phyloP scores from a whole-genome alignment of 441 rosid species.

The Francoa sonchifolia region DNA sequence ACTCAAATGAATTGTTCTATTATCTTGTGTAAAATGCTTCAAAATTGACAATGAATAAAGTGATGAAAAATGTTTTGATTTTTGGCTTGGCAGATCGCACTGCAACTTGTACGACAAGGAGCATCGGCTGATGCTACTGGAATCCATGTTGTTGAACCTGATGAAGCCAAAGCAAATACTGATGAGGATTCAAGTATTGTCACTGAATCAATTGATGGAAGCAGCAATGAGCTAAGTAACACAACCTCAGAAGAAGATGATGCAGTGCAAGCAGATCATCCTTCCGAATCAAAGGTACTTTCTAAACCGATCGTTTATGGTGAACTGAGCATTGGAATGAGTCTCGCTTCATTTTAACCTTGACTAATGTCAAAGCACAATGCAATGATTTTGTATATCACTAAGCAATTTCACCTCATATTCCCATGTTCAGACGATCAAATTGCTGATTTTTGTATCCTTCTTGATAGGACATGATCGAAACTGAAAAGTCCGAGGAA shows the following conservation, averaged over 20 bases:
- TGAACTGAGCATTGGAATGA: not conserved
- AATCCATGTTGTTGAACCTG: conserved; percentile 16
- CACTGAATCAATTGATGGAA: conserved; percentile 23
- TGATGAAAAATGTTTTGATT: not conserved
- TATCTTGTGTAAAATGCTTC: too few species aligned
- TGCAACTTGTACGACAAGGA: conserved; percentile 73
- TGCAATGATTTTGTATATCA: too few species aligned
- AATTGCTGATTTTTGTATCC: not conserved
- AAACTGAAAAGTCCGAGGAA: conserved; percentile 24
- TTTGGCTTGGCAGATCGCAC: conserved; percentile 53
- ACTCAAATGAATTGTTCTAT: too few species aligned
- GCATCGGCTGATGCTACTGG: conserved; percentile 29
- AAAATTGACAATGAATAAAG: too few species aligned
- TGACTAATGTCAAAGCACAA: too few species aligned
- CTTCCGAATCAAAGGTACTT: conserved; percentile 28
- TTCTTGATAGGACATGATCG: conserved; percentile 30
- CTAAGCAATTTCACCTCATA: not conserved
- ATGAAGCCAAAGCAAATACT: conserved; percentile 18
- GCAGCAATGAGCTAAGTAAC: conserved; percentile 10
- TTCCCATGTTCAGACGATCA: not conserved
- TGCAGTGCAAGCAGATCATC: conserved; percentile 11
- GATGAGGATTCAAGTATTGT: conserved; percentile 21
- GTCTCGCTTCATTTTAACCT: not conserved
- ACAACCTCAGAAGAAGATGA: conserved; percentile 17
- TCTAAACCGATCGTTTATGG: not conserved